Conservation (phyloP, 2,329 filamentous ascomycete species). For the Pseudofabraea citricarpa region DNA sequence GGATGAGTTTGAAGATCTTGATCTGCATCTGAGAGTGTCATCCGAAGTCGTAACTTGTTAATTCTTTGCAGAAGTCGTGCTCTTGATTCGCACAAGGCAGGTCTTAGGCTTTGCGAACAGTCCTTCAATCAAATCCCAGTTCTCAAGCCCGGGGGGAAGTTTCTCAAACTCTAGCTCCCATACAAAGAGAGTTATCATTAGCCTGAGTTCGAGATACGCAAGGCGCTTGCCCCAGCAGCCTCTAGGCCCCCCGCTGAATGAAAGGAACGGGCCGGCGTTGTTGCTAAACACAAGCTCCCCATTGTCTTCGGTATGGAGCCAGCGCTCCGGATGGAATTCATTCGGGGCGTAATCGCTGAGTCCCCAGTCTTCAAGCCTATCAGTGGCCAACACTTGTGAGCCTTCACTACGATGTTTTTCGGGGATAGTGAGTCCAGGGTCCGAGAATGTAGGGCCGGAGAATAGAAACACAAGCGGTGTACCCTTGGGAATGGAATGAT, state of each 20-base stretch:
- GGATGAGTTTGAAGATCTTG: too few relatives aligned
- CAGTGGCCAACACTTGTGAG: neutral
- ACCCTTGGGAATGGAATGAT: slow-evolving; percentile 31
- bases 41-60: too few relatives aligned
- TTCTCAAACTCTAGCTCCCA: slow-evolving; percentile 34
- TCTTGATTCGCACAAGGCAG: too few relatives aligned
- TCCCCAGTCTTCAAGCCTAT: slow-evolving; percentile 23
- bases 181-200: slow-evolving; percentile 31
- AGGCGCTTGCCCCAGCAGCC: slow-evolving; percentile 35
- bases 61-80: too few relatives aligned
- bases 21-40: too few relatives aligned
- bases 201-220: slow-evolving; percentile 31
- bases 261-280: slow-evolving; percentile 30
- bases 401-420: slow-evolving; percentile 19
- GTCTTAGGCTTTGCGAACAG: too few relatives aligned
- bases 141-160: slow-evolving; percentile 20
- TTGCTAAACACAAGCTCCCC: slow-evolving; percentile 24
- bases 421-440: slow-evolving; percentile 17
- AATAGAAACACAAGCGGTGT: slow-evolving; percentile 27
- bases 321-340: slow-evolving; percentile 33
- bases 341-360: slow-evolving; percentile 15
- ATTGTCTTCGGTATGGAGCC: slow-evolving; percentile 29
- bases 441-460: slow-evolving; percentile 15
- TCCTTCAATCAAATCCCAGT: too few relatives aligned
- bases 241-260: slow-evolving; percentile 32